Evolutionary conservation across 306 rosid species (phyloP), one percentile per base, ranked within the genome.

Genomic region (Oemleria cerasiformis): DNA sequence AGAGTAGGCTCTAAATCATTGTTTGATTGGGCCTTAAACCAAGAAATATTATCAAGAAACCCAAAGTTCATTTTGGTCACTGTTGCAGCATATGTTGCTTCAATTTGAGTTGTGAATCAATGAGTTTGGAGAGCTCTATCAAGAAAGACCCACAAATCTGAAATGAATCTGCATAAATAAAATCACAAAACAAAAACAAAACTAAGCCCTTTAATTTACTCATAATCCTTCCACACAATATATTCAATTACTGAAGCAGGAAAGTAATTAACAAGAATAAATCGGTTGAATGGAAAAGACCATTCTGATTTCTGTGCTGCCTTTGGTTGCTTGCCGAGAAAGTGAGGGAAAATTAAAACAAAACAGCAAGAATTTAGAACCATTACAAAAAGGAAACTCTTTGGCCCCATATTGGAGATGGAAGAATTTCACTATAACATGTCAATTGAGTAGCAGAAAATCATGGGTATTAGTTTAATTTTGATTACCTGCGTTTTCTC

Each of bases 61-160:
- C 76, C 79, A 17, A 84, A 73, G 75, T 84, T 83, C 96, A 92
- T 88, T 56, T 81, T 42, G 79, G 68, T 59, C 73, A 82, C 78
- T 72, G 47, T 49, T 61, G 49, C 47, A 73, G 56, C 65, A 61
- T 61, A 65, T 9, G 61, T 62, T 30, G 36, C 36, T 30, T 72
- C 59, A 63, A 59, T 43, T 48, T 30, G 15, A 55, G 62, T 84
- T 78, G 83, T 2, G 36, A 30, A 30, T 70, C 67, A 67, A 63
- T 65, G 68, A 59, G 15, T 21, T 56, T 19, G 70, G 55, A 65
- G 7, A 67, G 59, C 48, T 67, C 48, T 67, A 58, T 63, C 41
- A 45, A 19, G 17, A 61, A 56, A 44, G 3, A 11, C 10, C 42
- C 42, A 30, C 43, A 36, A 19, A 8, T 36, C 65, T 16, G 71